phyloP scores from a whole-genome alignment of 164 flowering plant genomes.

The Annona squamosa region DNA sequence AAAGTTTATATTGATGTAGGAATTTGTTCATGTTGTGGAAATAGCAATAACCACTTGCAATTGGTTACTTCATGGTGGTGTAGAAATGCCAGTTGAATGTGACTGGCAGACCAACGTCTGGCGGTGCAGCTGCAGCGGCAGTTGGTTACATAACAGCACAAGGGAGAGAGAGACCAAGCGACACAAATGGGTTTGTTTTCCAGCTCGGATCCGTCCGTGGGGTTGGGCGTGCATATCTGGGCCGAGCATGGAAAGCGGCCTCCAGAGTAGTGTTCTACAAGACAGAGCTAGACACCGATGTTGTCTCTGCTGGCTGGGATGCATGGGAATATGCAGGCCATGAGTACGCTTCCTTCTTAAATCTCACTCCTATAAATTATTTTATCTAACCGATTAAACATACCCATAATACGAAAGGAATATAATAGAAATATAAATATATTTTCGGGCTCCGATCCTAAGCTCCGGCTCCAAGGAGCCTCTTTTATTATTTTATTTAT shows the following conservation, averaged over 20 bases:
- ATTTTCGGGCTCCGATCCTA: too few species aligned
- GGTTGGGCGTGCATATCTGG: conserved; percentile 16
- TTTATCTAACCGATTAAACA: too few species aligned
- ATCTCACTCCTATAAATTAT: too few species aligned
- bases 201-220: conserved; percentile 9
- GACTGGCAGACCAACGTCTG: too few species aligned
- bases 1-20: too few species aligned
- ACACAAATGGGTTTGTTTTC: conserved; percentile 28
- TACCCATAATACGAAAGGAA: too few species aligned
- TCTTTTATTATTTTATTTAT: too few species aligned
- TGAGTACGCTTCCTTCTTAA: conserved; percentile 16
- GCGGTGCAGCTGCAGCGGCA: not conserved
- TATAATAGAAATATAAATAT: too few species aligned
- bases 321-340: conserved; percentile 13
- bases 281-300: conserved; percentile 4
- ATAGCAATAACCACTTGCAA: too few species aligned
- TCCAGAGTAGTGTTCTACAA: conserved; percentile 29
- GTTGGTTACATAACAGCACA: conserved; percentile 26
- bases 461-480: too few species aligned
- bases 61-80: not conserved
- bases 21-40: too few species aligned
- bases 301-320: conserved; percentile 34
- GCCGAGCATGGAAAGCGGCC: conserved; percentile 32
- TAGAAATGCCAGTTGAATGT: conserved; percentile 2
- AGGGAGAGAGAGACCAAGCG: conserved; percentile 1